A percentile compares a stretch with the other conserved stretches of the same genome.
phyloP scores from a whole-genome alignment of 2,329 filamentous ascomycete genomes.

The Trichoderma pleuroti region DNA sequence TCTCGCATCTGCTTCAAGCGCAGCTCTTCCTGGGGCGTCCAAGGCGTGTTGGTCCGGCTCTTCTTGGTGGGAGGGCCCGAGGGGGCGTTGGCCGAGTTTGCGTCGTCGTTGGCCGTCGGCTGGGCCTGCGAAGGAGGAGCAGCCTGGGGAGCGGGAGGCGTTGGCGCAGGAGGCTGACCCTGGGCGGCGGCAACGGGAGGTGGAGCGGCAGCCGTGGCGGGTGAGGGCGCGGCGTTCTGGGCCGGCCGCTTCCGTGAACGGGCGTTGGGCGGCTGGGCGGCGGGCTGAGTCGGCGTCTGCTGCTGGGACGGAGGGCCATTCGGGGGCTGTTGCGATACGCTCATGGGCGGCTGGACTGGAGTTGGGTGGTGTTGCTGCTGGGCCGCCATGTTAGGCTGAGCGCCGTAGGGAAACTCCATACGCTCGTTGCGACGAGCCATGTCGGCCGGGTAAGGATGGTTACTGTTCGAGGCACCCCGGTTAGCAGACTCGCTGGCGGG shows the following conservation, averaged over 20 bases:
- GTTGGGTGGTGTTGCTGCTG: conserved; percentile 38
- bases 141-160: conserved; percentile 31
- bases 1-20: conserved; percentile 92
- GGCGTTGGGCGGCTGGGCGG: conserved; percentile 32
- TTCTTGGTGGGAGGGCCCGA: conserved; percentile 70
- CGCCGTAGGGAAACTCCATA: conserved; percentile 42
- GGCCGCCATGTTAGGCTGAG: conserved; percentile 38
- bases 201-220: conserved; percentile 33
- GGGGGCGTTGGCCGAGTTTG: conserved; percentile 29
- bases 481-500: conserved; percentile 30
- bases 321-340: conserved; percentile 41
- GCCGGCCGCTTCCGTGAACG: conserved; percentile 43
- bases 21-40: conserved; percentile 92
- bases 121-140: conserved; percentile 29
- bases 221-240: conserved; percentile 38
- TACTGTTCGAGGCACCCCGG: conserved; percentile 31
- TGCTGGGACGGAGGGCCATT: conserved; percentile 34
- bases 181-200: conserved; percentile 34
- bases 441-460: conserved; percentile 50
- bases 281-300: conserved; percentile 38
- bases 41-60: conserved; percentile 96
- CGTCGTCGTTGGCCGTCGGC: conserved; percentile 31
- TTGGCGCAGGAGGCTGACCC: conserved; percentile 31
- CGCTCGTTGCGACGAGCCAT: conserved; percentile 46
- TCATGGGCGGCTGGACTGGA: conserved; percentile 43